Evolutionary conservation across 1,284 basidiomycete species (phyloP), one percentile per base, ranked within the genome.

Genomic region (Paramarasmius palmivorus): DNA sequence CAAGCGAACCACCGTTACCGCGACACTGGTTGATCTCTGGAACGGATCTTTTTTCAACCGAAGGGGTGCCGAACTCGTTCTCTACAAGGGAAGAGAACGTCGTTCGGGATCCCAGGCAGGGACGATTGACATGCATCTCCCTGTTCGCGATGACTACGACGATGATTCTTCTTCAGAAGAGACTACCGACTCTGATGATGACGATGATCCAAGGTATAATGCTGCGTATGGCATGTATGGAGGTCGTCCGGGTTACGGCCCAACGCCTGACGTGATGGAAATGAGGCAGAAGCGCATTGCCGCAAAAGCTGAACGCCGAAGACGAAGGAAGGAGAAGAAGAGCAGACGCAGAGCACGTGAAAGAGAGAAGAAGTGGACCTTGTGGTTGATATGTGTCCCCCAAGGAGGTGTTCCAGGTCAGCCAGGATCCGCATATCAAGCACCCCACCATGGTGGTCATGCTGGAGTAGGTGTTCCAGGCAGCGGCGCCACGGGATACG

Each of bases 1-100:
- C 15, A 83, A 79, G 61, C 79, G 83, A 15, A 77, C 86, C 25
- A 73, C 70, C 14, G 72, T 90, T 36, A 69, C 82, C n/a, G 78
- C 80, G 15, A 86, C 90, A 62, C 74, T 91, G 29, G 72, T 92
- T 57, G 83, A 90, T 58, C 73, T 88, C 32, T 92, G 90, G 90
- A 92, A 92, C 65, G 66, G 69, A 41, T 81, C 78, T 12, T 92
- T 90, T 72, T 90, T 90, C 75, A 64, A 78, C 53, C 70, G 77
- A 26, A 86, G 90, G 46, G 83, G 84, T 17, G 79, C 88, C 34
- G 90, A 92, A 61, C 69, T 89, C 46, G 77, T 89, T 29, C 73
- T 92, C 10, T 92, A 83, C 75, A 88, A 84, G 65, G 90, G 90
- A 41, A 81, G 78, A 40, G 83, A 89, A 67, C 82, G 86, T 38